A percentile compares a stretch with the other conserved stretches of the same genome.
Evolutionary conservation across 1,139 yeast genomes (phyloP).

Genomic region (Zygosaccharomyces sapae): DNA sequence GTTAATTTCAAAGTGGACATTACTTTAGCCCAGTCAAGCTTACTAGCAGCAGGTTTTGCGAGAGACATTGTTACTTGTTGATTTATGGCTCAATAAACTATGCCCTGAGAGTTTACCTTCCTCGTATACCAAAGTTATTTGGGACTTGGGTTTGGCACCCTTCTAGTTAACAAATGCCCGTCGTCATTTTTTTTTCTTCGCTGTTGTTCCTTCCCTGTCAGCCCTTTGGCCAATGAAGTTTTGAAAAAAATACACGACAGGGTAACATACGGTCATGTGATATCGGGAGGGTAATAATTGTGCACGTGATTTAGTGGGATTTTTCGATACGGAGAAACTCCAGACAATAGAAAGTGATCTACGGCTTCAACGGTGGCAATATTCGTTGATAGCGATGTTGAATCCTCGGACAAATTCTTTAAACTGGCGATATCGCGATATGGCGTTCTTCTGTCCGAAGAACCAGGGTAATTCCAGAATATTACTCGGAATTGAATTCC

Average conservation of each 20-base stretch:
- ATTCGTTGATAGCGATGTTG: too few species aligned
- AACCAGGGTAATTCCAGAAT: neutral
- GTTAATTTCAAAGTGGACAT: conserved; percentile 85
- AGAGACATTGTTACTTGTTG: conserved; percentile 26
- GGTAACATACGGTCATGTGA: neutral
- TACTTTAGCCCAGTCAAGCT: conserved; percentile 93
- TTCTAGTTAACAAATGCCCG: neutral
- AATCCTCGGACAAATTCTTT: too few species aligned
- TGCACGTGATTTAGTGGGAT: too few species aligned
- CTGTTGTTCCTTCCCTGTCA: too few species aligned
- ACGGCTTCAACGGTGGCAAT: too few species aligned
- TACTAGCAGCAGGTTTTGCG: conserved; percentile 68
- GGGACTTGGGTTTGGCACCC: neutral
- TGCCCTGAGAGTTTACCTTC: neutral
- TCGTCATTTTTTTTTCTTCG: neutral
- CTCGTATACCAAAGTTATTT: neutral
- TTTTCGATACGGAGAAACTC: too few species aligned
- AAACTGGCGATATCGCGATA: too few species aligned
- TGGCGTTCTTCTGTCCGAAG: neutral
- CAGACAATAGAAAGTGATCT: too few species aligned
- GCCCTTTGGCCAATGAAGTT: neutral
- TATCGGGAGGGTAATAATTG: neutral
- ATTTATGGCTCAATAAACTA: too few species aligned
- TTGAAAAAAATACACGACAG: neutral
- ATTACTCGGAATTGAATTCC: neutral